phyloP scores from a whole-genome alignment of 2,329 filamentous ascomycete genomes.

The Diaporthe australafricana region DNA sequence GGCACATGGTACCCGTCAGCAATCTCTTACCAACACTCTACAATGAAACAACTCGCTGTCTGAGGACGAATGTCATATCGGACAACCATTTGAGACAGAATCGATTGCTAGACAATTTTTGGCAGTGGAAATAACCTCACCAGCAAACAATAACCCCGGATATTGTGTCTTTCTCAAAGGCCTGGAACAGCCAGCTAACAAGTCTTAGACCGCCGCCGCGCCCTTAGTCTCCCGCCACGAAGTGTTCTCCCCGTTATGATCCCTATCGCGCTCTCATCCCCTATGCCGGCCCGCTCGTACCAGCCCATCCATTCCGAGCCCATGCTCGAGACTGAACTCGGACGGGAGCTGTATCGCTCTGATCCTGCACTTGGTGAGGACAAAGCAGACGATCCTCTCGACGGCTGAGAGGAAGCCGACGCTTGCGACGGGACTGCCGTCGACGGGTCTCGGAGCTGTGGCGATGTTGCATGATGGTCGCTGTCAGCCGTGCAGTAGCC shows the following conservation, averaged over 20 bases:
- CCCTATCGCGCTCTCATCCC: not conserved
- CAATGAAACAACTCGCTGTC: not conserved
- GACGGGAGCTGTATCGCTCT: not conserved
- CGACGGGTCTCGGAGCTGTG: too few species aligned
- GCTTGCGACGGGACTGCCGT: not conserved
- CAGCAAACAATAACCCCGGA: not conserved
- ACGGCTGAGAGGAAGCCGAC: not conserved
- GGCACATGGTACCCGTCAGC: not conserved
- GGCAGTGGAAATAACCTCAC: not conserved
- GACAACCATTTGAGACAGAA: not conserved
- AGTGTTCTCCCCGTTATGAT: not conserved
- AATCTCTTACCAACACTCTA: not conserved
- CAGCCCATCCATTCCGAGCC: not conserved
- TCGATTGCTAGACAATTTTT: not conserved
- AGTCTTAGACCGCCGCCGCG: not conserved
- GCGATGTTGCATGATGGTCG: not conserved
- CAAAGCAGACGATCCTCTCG: not conserved
- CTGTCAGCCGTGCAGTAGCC: conserved; percentile 26
- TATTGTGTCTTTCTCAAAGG: too few species aligned
- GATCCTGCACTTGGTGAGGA: too few species aligned
- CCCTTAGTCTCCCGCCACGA: not conserved
- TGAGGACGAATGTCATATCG: not conserved
- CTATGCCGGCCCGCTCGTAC: not conserved
- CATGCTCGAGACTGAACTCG: not conserved
- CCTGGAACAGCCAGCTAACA: not conserved